Evolutionary conservation across 805 yeast species (phyloP), one percentile per base, ranked within the genome.

Genomic region (Zygotorulaspora florentina): DNA sequence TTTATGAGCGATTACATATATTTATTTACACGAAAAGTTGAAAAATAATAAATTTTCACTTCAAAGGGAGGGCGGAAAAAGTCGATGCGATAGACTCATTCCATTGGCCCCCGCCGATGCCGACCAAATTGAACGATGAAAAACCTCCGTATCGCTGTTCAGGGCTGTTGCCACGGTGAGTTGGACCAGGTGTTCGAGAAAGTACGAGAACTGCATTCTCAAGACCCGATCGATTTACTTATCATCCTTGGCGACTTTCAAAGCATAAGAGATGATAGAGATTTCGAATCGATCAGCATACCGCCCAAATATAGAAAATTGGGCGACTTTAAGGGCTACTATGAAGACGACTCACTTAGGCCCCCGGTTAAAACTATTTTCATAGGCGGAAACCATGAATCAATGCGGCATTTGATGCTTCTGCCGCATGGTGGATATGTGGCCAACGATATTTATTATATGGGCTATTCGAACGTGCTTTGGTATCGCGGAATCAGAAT

Each of bases 361-460:
- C 44, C 51, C 30, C 96, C 96, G 0, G 72, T 84, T 1, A 65
- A 80, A 27, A 91, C 98, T 0, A 54, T 93, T 0, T 85, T 91
- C 54, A 79, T 93, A 35, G 98, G 99, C 2, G 99, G 99, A 0
- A 93, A 93, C 65, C 99, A 93, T 59, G 99, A 93, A 61, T 81
- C 93, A 3, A 86, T 95, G 47, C 79, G 82, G 48, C 87, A 85
- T 61, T 60, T 93, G 51, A 70, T 76, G 49, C 88, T 85, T 54
- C 66, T 90, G 47, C 79, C 77, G 48, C 76, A 74, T 61, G 99
- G 99, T 10, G 99, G 99, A 0, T 93, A 91, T 87, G 90, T 86
- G 1, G 95, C 96, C 1, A 87, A 88, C 1, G 82, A 84, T 51
- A 87, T 93, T 11, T 93, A 83, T 64, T 93, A 80, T 60, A 59